These are phyloP conservation scores for Rutstroemia sp. DNA, from an alignment of 2,329 filamentous ascomycete genomes.

Conservation along the genomic window DNA sequence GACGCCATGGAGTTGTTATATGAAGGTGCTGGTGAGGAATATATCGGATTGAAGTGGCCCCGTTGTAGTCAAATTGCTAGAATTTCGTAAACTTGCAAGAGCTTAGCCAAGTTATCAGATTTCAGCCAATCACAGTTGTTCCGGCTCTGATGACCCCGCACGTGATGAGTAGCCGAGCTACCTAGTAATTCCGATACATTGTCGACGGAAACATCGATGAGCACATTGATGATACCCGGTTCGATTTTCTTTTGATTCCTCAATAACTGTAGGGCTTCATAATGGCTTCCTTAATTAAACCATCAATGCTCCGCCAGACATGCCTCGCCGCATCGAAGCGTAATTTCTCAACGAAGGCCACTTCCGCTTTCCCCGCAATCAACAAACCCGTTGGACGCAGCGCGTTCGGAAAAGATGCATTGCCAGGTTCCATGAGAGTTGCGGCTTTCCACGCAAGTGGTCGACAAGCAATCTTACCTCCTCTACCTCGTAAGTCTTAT, in stretches of 20 bases:
- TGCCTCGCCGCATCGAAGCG: slow-evolving; percentile 36
- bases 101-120: slow-evolving; percentile 9
- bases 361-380: slow-evolving; percentile 27
- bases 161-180: slow-evolving; percentile 8
- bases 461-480: slow-evolving; percentile 69
- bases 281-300: slow-evolving; percentile 47
- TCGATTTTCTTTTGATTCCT: not conserved
- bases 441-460: slow-evolving; percentile 84
- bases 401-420: slow-evolving; percentile 34
- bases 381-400: slow-evolving; percentile 25
- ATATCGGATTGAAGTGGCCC: slow-evolving; percentile 16
- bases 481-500: slow-evolving; percentile 67
- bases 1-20: slow-evolving; percentile 65
- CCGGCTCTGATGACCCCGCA: slow-evolving; percentile 8
- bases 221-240: slow-evolving; percentile 2
- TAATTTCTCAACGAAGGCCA: slow-evolving; percentile 35
- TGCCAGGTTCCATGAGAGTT: slow-evolving; percentile 41
- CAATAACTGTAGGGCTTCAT: slow-evolving; percentile 14
- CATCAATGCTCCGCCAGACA: slow-evolving; percentile 41
- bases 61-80: slow-evolving; percentile 9
- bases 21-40: slow-evolving; percentile 15
- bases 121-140: slow-evolving; percentile 7
- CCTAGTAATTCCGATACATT: slow-evolving; percentile 9
- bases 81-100: slow-evolving; percentile 10
- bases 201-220: slow-evolving; percentile 6